Percentiles rank a stretch among this genome's conserved stretches.
phyloP scores from a whole-genome alignment of 2,329 filamentous ascomycete genomes.

The Podosphaera leucotricha region DNA sequence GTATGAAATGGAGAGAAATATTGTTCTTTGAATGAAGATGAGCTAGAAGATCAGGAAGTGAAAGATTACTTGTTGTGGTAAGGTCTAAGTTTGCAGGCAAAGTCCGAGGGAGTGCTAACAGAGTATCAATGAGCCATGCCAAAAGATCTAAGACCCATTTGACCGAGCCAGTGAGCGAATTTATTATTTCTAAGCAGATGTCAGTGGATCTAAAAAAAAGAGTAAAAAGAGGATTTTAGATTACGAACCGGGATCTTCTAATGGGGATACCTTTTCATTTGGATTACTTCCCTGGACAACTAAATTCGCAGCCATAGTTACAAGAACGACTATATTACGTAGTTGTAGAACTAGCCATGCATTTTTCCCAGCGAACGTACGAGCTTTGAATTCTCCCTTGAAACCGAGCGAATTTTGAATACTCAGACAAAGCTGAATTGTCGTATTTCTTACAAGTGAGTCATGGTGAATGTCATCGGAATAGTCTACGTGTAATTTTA shows the following conservation, averaged over 20 bases:
- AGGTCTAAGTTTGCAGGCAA: slow-evolving; percentile 21
- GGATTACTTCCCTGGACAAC: slow-evolving; percentile 20
- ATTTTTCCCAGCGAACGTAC: slow-evolving; percentile 47
- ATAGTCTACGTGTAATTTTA: slow-evolving; percentile 60
- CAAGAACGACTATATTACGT: slow-evolving; percentile 43
- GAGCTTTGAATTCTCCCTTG: slow-evolving; percentile 33
- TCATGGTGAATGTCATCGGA: slow-evolving; percentile 51
- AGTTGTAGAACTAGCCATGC: slow-evolving; percentile 54
- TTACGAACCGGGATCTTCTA: slow-evolving; percentile 36
- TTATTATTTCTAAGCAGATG: slow-evolving; percentile 37
- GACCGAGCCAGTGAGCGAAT: slow-evolving; percentile 47
- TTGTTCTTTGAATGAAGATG: slow-evolving; percentile 32
- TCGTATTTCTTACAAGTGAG: slow-evolving; percentile 45
- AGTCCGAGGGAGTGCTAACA: slow-evolving; percentile 32
- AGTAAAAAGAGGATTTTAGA: not conserved
- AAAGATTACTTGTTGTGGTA: slow-evolving; percentile 22
- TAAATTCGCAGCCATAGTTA: slow-evolving; percentile 36
- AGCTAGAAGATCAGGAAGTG: slow-evolving; percentile 22
- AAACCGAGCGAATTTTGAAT: slow-evolving; percentile 61
- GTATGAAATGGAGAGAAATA: slow-evolving; percentile 36
- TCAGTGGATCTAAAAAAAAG: not conserved
- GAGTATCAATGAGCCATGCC: slow-evolving; percentile 33
- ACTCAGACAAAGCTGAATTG: slow-evolving; percentile 54
- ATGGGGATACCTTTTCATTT: slow-evolving; percentile 30
- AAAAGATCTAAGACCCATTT: slow-evolving; percentile 58